These are phyloP conservation scores for Metarhizium album DNA, from an alignment of 2,329 filamentous ascomycete species.

Conservation along the genomic window DNA sequence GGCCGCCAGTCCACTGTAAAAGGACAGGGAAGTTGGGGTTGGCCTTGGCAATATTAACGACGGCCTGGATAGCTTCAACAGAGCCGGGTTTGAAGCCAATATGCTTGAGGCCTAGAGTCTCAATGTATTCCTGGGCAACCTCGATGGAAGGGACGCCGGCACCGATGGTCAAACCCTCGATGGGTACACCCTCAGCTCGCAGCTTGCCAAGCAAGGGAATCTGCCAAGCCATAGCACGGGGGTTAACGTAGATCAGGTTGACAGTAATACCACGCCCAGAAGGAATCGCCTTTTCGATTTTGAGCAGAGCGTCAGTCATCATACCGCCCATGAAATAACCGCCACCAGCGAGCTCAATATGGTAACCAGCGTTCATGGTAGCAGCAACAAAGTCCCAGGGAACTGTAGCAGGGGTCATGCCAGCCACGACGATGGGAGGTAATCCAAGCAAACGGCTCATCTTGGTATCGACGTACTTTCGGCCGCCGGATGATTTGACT, in stretches of 20 bases:
- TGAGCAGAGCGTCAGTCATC: constrained; percentile 72
- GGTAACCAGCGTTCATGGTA: constrained; percentile 91
- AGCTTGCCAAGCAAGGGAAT: constrained; percentile 74
- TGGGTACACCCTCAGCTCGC: constrained; percentile 75
- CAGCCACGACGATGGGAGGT: constrained; percentile 80
- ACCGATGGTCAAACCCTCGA: constrained; percentile 86
- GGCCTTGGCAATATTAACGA: constrained; percentile 89
- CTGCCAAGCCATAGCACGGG: constrained; percentile 84
- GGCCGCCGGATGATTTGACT: constrained; percentile 76
- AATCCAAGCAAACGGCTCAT: constrained; percentile 81
- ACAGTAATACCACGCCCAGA: constrained; percentile 79
- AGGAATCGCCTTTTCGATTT: constrained; percentile 77
- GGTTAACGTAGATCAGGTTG: constrained; percentile 87
- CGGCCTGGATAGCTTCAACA: constrained; percentile 73
- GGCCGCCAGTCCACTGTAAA: constrained; percentile 88
- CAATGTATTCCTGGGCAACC: constrained; percentile 86
- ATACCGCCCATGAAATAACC: constrained; percentile 76
- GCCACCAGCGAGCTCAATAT: constrained; percentile 81
- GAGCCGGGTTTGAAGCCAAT: constrained; percentile 93
- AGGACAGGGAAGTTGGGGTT: constrained; percentile 89
- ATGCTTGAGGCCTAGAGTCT: constrained; percentile 85
- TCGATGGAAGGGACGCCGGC: constrained; percentile 90
- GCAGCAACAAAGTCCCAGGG: constrained; percentile 87
- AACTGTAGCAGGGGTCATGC: constrained; percentile 87
- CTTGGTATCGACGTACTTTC: constrained; percentile 93